A percentile compares a stretch with the other conserved stretches of the same genome.
phyloP scores from a whole-genome alignment of 345 rosid species.

The Dovyalis caffra region DNA sequence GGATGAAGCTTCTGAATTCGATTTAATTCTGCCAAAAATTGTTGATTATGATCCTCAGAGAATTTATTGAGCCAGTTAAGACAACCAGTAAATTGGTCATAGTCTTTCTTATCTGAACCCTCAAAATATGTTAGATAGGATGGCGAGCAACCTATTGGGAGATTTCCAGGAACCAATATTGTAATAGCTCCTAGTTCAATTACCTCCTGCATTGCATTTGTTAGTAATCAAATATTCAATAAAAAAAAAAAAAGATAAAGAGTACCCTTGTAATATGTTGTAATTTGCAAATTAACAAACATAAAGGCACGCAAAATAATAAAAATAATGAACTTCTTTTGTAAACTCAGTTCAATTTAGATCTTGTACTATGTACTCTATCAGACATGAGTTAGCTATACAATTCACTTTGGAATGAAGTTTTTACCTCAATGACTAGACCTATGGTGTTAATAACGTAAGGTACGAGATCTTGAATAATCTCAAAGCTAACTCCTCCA shows the following conservation, averaged over 20 bases:
- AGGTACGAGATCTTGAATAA: slow-evolving; percentile 34
- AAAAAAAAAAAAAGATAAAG: no score
- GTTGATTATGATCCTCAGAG: slow-evolving; percentile 33
- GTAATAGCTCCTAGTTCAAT: slow-evolving; percentile 42
- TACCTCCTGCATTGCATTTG: slow-evolving; percentile 36
- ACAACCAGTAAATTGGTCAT: slow-evolving; percentile 45
- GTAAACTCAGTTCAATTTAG: no score
- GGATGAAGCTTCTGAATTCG: slow-evolving; percentile 28
- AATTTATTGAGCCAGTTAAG: slow-evolving; percentile 41
- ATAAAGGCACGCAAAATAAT: no score
- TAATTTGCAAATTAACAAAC: no score
- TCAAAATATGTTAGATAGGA: slow-evolving; percentile 30
- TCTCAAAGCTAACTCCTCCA: slow-evolving; percentile 19
- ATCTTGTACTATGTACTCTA: no score
- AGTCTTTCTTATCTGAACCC: slow-evolving; percentile 12
- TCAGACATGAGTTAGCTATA: no score
- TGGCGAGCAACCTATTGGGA: slow-evolving; percentile 41
- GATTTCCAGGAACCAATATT: slow-evolving; percentile 46
- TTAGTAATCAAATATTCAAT: not conserved
- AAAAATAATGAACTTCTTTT: no score
- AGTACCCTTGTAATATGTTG: no score
- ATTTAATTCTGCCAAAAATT: slow-evolving; percentile 28
- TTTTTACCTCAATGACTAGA: slow-evolving; percentile 34
- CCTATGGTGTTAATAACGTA: slow-evolving; percentile 29
- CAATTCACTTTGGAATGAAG: no score